Conservation (phyloP, 192 early-diverging fungal genomes). For the Umbelopsis sp. region DNA sequence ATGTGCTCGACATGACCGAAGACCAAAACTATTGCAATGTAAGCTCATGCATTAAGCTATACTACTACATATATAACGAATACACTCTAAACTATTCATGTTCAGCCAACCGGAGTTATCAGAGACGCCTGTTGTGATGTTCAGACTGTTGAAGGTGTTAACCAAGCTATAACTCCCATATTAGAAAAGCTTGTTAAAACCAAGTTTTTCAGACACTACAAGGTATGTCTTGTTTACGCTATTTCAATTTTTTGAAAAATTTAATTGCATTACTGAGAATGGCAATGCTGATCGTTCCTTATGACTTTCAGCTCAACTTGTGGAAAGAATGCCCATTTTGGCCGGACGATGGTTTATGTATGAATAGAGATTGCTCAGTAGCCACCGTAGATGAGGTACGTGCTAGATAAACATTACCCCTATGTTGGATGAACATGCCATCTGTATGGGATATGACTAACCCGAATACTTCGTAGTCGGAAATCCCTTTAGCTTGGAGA, state of each 20-base stretch:
- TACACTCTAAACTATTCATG: neutral
- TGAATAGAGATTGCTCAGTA: slow-evolving; percentile 85
- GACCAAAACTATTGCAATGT: slow-evolving; percentile 57
- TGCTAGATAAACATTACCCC: neutral
- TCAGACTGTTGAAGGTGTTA: slow-evolving; percentile 75
- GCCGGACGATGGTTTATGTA: slow-evolving; percentile 81
- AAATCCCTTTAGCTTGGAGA: slow-evolving; percentile 53
- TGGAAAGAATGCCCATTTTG: slow-evolving; percentile 91
- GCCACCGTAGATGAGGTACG: slow-evolving; percentile 75
- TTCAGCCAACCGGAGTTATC: slow-evolving; percentile 58
- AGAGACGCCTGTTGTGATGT: slow-evolving; percentile 72
- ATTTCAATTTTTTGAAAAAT: neutral
- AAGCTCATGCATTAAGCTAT: slow-evolving; percentile 16
- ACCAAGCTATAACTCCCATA: slow-evolving; percentile 67
- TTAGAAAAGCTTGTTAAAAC: slow-evolving; percentile 81
- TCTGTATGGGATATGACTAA: slow-evolving; percentile 23
- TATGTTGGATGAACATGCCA: slow-evolving; percentile 26
- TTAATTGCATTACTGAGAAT: neutral
- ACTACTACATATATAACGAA: neutral
- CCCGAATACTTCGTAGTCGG: slow-evolving; percentile 29
- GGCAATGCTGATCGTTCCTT: neutral
- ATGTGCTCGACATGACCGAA: slow-evolving; percentile 52
- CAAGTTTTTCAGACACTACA: slow-evolving; percentile 90
- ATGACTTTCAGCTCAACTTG: slow-evolving; percentile 68
- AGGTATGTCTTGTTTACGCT: slow-evolving; percentile 48